Evolutionary conservation across 768 basidiomycete species (phyloP), one percentile per base, ranked within the genome.

Genomic region (Naganishia antarctica): DNA sequence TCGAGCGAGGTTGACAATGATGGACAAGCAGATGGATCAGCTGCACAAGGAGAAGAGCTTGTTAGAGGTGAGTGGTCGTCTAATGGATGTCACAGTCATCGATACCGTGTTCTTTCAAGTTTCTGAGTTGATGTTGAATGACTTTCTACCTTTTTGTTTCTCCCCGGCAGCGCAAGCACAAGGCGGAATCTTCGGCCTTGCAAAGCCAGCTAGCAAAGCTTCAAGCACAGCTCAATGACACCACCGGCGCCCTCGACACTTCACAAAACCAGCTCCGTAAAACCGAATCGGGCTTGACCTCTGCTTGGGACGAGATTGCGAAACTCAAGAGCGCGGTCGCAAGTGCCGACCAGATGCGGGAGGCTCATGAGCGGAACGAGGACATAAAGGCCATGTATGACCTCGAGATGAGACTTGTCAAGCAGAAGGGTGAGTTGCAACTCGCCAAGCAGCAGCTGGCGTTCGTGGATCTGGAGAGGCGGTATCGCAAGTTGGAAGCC

Each of bases 1-100:
- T 40, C 44, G 46, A 23, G 62, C 62, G 21, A 63, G 62, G 50
- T 31, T 63, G 21, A 40, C 62, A 6, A 51, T 51, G 62, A 45
- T 63, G 62, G 62, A 63, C 26, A 63, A 57, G 41, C 62, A 63
- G 41, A 63, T 51, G 37, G 46, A 57, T 29, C 49, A 51, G 37
- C 41, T 63, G 26, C 62, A 51, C 50, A 46, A 46, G 29, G 49
- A 63, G 50, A 63, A 63, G 62, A 50, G 51, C 31, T n/a, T 44
- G 18, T 50, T 63, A 26, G 62, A 63, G 62, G 62, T 63, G 29
- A 44, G 49, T 57, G 12, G 9, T 25, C 34, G 2, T 40, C 3
- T n/a, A n/a, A n/a, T n/a, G n/a, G n/a, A n/a, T n/a, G n/a, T n/a
- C n/a, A n/a, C n/a, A 9, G 31, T 26, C 37, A 12, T 18, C 21